Evolutionary conservation across 2,329 filamentous ascomycete genomes (phyloP), one percentile per base, ranked within the genome.

Genomic region (Cladophialophora chaetospira): DNA sequence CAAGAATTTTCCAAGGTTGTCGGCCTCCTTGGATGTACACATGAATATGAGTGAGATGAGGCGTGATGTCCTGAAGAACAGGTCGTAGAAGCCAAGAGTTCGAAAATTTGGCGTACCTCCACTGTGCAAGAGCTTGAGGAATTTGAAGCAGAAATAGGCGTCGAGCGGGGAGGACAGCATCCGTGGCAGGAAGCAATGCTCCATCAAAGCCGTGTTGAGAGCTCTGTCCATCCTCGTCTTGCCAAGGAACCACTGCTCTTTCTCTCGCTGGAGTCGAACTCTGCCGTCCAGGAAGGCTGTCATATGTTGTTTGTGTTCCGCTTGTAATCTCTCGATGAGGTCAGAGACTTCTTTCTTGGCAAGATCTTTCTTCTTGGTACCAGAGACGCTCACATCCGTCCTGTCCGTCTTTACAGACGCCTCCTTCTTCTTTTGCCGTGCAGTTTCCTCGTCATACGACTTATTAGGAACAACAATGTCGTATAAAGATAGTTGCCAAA

Each of bases 111-210:
- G 87, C 0, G 91, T 88, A 17, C 89, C 90, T 58, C 86, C 88
- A 56, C 87, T 86, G 72, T 99, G 94, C 52, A 99, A 81, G 66
- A 90, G 90, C 67, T 89, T 91, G 68, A 97, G 78, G 76, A 97
- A 87, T 63, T 86, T 85, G 73, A 92, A 95, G 53, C 86, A 88
- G 75, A 90, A 99, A 65, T 96, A 90, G 0, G 93, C 89, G 70
- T 99, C 94, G 47, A 88, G 82, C 1, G 91, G 85, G 0, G 92
- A 96, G 26, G 96, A 78, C 23, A 94, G 81, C 15, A 95, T 80
- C 38, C 94, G 87, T 8, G 94, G 94, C n/a, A 97, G 74, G 64
- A 99, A 86, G 70, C 94, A 99, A 66, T 95, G 87, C 72, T 97
- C 91, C 8, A 99, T 81, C 15, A 99, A 75, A 3, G 84, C 81